Base-by-base conservation (phyloP, 495 filamentous ascomycete genomes). In the Chaetomium cochliodes region DNA sequence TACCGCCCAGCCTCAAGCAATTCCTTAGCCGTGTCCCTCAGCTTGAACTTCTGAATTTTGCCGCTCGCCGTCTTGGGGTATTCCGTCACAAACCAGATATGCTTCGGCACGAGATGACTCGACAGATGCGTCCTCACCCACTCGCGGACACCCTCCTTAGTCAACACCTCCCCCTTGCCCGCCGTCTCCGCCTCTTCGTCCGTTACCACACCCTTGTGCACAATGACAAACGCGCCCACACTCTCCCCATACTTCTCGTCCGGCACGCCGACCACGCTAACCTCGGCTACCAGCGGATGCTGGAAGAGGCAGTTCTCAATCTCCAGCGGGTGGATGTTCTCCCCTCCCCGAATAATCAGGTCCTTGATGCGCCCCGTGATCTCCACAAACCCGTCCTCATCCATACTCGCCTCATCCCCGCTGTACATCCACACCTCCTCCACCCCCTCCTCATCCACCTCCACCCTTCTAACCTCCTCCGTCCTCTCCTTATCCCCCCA, bases 321-420 rank as follows among this genome's bases (percentile, higher is more conserved):
- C 74, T 98, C 94, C 3, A 97, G 81, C 3, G 94, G 94, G 72
- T 97, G 92, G 68, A 98, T 97, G 70, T 98, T 98, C 74, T 97
- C 94, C 2, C 94, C 93, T 20, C 91, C 94, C 28, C 90, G 84
- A 69, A 98, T 97, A 61, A 98, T 80, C 63, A 97, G 73, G 72
- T 98, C 94, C 77, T 97, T 97, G 69, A 96, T 90, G 16, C 92
- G 70, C 16, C 81, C 81, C 33, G 82, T 84, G 58, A 85, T 85
- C 67, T 81, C 81, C 7, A 91, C 81, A 70, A 87, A 92, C 23
- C 89, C 89, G 7, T 88, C 76, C 18, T 65, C 76, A 64, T 94
- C 92, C 85, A 98, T 93, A 49, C 81, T 78, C n/a, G 92, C 94
- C 77, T 98, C 94, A 70, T 98, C 94, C 20, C 94, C 93, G 2